Evolutionary conservation across 768 basidiomycete species (phyloP).

Genomic region (Boletus sensibilis): DNA sequence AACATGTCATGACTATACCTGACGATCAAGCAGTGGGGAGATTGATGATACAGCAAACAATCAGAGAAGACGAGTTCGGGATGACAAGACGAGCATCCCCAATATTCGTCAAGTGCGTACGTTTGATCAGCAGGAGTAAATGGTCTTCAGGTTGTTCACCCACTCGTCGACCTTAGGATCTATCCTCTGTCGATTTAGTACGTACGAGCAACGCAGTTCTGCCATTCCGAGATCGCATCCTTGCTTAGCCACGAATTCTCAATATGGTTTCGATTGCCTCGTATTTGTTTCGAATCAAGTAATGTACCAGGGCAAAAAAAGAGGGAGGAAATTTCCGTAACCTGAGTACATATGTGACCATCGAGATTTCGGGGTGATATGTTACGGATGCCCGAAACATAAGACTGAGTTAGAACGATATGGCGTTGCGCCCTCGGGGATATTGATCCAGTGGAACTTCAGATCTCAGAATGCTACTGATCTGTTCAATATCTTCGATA

Average conservation of each 20-base stretch:
- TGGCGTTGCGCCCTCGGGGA: neutral
- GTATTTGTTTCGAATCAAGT: neutral
- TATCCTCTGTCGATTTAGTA: neutral
- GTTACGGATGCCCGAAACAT: neutral
- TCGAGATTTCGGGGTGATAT: neutral
- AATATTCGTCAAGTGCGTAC: neutral
- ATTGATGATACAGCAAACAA: neutral
- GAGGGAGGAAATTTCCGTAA: neutral
- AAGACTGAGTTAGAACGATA: neutral
- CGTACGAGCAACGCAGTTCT: neutral
- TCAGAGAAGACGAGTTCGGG: neutral
- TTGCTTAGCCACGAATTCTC: neutral
- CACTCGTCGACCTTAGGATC: neutral
- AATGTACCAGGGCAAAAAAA: neutral
- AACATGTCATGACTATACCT: neutral
- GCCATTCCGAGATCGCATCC: neutral
- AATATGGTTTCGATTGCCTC: neutral
- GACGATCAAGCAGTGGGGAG: neutral
- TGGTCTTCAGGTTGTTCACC: neutral
- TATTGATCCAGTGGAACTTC: neutral
- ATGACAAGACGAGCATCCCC: neutral
- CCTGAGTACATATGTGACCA: neutral
- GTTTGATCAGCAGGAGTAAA: neutral
- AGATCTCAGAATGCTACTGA: neutral
- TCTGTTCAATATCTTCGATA: slow-evolving; percentile 3